Percentiles rank a stretch among this genome's conserved stretches.
Conservation (phyloP, 2,329 filamentous ascomycete genomes). For the Ceratocystis eucalypticola region DNA sequence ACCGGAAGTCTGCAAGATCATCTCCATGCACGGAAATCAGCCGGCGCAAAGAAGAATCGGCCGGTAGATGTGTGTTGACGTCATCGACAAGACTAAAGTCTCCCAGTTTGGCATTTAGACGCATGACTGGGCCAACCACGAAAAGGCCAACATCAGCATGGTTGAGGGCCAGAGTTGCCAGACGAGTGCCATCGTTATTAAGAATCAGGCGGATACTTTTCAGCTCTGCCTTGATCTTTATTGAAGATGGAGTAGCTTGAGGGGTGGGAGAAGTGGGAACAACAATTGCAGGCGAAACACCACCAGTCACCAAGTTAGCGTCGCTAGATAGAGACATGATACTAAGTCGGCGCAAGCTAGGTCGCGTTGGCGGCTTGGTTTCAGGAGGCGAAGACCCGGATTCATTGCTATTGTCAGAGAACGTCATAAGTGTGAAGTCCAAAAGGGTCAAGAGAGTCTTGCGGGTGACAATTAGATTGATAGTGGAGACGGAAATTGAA, state of each 20-base stretch:
- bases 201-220: slow-evolving; percentile 89
- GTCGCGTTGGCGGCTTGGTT: slow-evolving; percentile 20
- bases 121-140: slow-evolving; percentile 72
- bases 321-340: slow-evolving; percentile 16
- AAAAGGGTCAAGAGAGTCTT: slow-evolving; percentile 83
- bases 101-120: slow-evolving; percentile 72
- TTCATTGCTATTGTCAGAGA: slow-evolving; percentile 44
- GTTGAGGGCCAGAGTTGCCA: slow-evolving; percentile 84
- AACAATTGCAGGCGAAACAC: slow-evolving; percentile 9
- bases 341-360: slow-evolving; percentile 15
- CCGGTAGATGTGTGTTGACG: slow-evolving; percentile 76
- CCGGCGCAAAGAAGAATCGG: slow-evolving; percentile 66
- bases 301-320: not conserved
- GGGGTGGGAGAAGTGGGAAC: slow-evolving; percentile 20
- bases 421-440: slow-evolving; percentile 89
- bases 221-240: slow-evolving; percentile 83
- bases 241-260: slow-evolving; percentile 44
- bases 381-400: slow-evolving; percentile 22
- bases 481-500: slow-evolving; percentile 80
- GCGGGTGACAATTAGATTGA: slow-evolving; percentile 88
- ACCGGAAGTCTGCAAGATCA: slow-evolving; percentile 90
- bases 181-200: slow-evolving; percentile 91
- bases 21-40: slow-evolving; percentile 91
- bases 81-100: slow-evolving; percentile 85
- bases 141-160: slow-evolving; percentile 87